Base-by-base conservation (phyloP, 1,139 yeast species). In the Scheffersomyces segobiensis region DNA sequence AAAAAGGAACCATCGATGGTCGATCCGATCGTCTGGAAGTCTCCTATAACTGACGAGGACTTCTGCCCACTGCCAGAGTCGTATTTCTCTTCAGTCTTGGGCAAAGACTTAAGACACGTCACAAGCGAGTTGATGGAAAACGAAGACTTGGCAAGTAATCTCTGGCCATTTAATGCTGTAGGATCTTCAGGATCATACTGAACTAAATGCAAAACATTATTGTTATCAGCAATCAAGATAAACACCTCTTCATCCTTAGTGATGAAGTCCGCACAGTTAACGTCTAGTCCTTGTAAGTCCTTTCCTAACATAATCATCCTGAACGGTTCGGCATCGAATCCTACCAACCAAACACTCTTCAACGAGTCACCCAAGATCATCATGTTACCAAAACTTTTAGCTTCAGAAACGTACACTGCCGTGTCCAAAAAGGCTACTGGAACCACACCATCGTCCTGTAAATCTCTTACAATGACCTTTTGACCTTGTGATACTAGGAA, bases 141-240 rank as follows among this genome's bases (percentile, higher is more conserved):
- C 24, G 90, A 87, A 0, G 95, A 83, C 64, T 86, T 86, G 60
- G 88, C 85, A 24, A 93, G 74, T 55, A 95, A 78, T 60, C 87
- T 78, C 65, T 89, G 93, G 1, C 99, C 99, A 57, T 92, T 87
- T 46, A 87, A 75, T 0, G 98, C 91, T 19, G 83, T 79, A 0
- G 96, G 91, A 69, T 92, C 97, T 66, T 93, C 98, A 0, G 99
- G 99, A 63, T 95, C 97, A 70, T 91, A 95, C 67, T 91, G 92
- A 49, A 93, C 75, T 18, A 95, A 71, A 69, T 92, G 97, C 49
- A 95, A 70, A n/a, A 84, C 80, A 49, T 87, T 84, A 56, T 87
- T 82, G 57, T 85, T 82, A 70, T 93, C 98, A 1, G 93, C 91
- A 19, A 88, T 82, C 2, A 88, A 77, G 53, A 92, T 80, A 65